Evolutionary conservation across 495 filamentous ascomycete species (phyloP).

Genomic region (Trichocladium uniseriatum): DNA sequence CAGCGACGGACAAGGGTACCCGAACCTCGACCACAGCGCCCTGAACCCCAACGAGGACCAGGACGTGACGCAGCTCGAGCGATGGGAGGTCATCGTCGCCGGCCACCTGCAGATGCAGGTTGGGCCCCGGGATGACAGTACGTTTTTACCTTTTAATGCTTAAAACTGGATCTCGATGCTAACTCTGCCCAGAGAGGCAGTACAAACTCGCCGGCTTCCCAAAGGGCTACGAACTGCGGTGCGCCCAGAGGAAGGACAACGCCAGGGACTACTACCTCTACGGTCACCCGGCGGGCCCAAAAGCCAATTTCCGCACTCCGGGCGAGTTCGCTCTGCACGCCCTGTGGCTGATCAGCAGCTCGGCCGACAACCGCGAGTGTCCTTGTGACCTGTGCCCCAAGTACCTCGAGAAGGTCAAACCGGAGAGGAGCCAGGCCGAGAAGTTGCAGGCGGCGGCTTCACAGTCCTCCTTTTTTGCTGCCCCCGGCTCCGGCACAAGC

Average conservation of each 20-base stretch:
- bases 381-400: constrained; percentile 27
- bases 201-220: constrained; percentile 27
- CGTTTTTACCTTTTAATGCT: too few species aligned
- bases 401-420: constrained; percentile 13
- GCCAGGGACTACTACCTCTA: constrained; percentile 34
- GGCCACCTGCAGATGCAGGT: constrained; percentile 23
- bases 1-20: constrained; percentile 23
- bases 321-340: constrained; percentile 35
- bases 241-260: constrained; percentile 17
- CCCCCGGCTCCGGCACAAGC: background rate
- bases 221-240: constrained; percentile 26
- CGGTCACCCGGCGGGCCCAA: constrained; percentile 31
- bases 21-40: constrained; percentile 16
- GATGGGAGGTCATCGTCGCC: constrained; percentile 27
- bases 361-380: constrained; percentile 27
- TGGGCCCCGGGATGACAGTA: constrained; percentile 18
- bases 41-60: constrained; percentile 16
- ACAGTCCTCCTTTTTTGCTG: background rate
- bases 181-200: constrained; percentile 14
- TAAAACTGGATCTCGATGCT: too few species aligned
- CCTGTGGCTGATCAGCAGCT: constrained; percentile 30
- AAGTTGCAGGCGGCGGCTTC: background rate
- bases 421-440: background rate
- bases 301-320: constrained; percentile 30
- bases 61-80: constrained; percentile 23